These are phyloP conservation scores for Botrytis deweyae DNA, from an alignment of 2,329 filamentous ascomycete species.

Conservation along the genomic window DNA sequence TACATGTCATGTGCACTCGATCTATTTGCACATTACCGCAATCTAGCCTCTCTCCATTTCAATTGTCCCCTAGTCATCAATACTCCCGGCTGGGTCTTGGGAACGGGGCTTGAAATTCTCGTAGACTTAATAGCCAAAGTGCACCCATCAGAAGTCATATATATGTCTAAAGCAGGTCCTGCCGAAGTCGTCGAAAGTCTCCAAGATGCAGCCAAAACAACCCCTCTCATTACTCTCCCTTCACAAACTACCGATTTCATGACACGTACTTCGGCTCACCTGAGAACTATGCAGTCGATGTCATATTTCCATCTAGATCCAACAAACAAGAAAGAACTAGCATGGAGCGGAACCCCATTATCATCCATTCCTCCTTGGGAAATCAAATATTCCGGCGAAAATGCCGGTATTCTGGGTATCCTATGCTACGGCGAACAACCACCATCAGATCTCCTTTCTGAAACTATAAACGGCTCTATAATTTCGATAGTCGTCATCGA, in stretches of 20 bases:
- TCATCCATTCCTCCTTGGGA: slow-evolving; percentile 58
- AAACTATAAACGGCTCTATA: slow-evolving; percentile 69
- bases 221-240: slow-evolving; percentile 53
- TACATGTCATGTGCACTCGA: slow-evolving; percentile 65
- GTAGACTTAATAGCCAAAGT: slow-evolving; percentile 54
- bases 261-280: slow-evolving; percentile 61
- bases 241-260: slow-evolving; percentile 58
- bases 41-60: slow-evolving; percentile 42
- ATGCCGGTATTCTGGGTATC: slow-evolving; percentile 60
- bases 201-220: slow-evolving; percentile 42
- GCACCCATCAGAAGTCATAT: slow-evolving; percentile 61
- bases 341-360: slow-evolving; percentile 56
- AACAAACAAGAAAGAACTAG: slow-evolving; percentile 27
- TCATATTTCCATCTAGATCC: slow-evolving; percentile 67
- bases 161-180: slow-evolving; percentile 65
- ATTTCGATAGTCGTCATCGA: slow-evolving; percentile 65
- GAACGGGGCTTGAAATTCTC: slow-evolving; percentile 66
- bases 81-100: slow-evolving; percentile 71
- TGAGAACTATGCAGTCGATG: slow-evolving; percentile 74
- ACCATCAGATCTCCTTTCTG: slow-evolving; percentile 56
- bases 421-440: slow-evolving; percentile 66
- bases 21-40: slow-evolving; percentile 58
- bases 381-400: slow-evolving; percentile 55
- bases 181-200: slow-evolving; percentile 56
- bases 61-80: slow-evolving; percentile 66